Evolutionary conservation across 2,329 filamentous ascomycete species (phyloP).

Genomic region (Neospermospora avenae): DNA sequence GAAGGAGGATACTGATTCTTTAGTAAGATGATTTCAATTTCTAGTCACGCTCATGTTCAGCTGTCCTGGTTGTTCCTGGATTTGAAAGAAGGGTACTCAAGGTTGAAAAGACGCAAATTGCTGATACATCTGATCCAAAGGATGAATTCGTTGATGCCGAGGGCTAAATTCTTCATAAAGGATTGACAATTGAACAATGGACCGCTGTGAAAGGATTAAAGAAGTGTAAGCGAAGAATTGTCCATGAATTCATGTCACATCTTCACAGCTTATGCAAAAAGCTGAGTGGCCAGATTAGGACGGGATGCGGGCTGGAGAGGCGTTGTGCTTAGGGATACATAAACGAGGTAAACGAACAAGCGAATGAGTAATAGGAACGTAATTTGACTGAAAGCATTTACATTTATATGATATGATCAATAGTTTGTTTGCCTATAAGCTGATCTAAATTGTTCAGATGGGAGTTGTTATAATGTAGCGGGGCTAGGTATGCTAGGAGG

Average conservation of each 20-base stretch:
- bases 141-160: conserved; percentile 37
- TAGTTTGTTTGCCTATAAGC: too few species aligned
- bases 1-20: conserved; percentile 32
- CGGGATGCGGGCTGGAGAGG: background rate
- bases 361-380: background rate
- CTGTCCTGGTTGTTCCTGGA: too few species aligned
- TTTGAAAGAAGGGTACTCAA: too few species aligned
- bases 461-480: too few species aligned
- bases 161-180: conserved; percentile 17
- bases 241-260: conserved; percentile 13
- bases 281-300: background rate
- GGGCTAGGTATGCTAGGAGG: too few species aligned
- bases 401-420: too few species aligned
- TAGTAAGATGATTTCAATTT: background rate
- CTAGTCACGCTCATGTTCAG: too few species aligned
- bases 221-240: background rate
- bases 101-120: too few species aligned
- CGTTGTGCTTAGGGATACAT: background rate
- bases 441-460: too few species aligned
- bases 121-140: background rate
- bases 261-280: background rate
- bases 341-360: background rate
- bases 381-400: too few species aligned
- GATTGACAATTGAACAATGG: background rate
- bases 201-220: background rate